Conservation (phyloP, 192 early-diverging fungal genomes). For the Allomyces arbusculus region DNA sequence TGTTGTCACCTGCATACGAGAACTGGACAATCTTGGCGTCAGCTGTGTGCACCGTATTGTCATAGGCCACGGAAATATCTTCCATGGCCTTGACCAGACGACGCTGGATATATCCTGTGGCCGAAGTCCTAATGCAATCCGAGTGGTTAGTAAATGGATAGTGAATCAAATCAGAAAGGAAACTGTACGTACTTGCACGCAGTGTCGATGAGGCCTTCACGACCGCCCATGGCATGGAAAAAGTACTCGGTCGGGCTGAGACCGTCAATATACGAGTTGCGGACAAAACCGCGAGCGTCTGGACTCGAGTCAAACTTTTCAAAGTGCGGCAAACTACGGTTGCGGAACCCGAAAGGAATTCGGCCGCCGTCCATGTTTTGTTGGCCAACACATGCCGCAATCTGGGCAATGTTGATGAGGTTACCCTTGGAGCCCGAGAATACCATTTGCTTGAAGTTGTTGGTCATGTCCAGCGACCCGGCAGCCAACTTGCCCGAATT, state of each 20-base stretch:
- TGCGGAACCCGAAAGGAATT: conserved; percentile 88
- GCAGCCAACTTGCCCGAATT: conserved; percentile 71
- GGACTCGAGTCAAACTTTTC: conserved; percentile 90
- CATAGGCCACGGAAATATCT: conserved; percentile 92
- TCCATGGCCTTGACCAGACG: conserved; percentile 94
- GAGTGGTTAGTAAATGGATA: too few relatives aligned
- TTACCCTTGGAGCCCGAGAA: conserved; percentile 90
- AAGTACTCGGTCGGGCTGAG: conserved; percentile 97
- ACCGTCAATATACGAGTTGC: conserved; percentile 74
- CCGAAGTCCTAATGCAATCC: conserved; percentile 97
- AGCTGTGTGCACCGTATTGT: conserved; percentile 88
- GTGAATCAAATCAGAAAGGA: too few relatives aligned
- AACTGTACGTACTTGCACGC: too few relatives aligned
- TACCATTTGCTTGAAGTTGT: conserved; percentile 95
- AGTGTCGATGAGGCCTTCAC: conserved; percentile 56
- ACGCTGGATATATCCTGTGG: conserved; percentile 97
- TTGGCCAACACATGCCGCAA: conserved; percentile 96
- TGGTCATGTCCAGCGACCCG: conserved; percentile 61
- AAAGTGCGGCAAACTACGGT: conserved; percentile 85
- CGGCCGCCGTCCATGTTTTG: conserved; percentile 97
- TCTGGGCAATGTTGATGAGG: conserved; percentile 90
- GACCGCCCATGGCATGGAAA: conserved; percentile 99
- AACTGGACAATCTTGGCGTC: conserved; percentile 85
- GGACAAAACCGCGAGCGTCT: conserved; percentile 69
- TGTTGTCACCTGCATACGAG: conserved; percentile 92